Evolutionary conservation across 192 early-diverging fungal species (phyloP).

Genomic region (Anaeromyces robustus): DNA sequence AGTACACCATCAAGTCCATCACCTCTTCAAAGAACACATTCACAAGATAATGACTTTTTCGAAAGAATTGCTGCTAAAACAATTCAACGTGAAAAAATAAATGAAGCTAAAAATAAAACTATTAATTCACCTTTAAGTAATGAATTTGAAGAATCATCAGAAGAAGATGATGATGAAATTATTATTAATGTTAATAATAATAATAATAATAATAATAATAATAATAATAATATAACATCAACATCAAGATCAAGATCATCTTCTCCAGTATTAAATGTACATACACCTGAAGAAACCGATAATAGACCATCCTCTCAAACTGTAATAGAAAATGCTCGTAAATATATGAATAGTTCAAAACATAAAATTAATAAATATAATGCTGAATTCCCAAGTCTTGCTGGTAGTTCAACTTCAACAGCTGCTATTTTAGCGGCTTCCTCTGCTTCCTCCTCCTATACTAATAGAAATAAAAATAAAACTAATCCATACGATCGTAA

Average conservation of each 20-base stretch:
- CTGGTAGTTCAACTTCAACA: neutral
- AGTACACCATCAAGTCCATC: conserved; percentile 9
- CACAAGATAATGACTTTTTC: neutral
- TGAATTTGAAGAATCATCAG: neutral
- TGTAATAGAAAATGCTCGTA: neutral
- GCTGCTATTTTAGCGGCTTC: neutral
- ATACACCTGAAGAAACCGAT: no score
- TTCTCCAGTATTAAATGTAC: neutral
- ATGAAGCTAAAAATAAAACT: conserved; percentile 6
- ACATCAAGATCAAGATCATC: neutral
- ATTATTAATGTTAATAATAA: neutral
- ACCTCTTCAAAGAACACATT: neutral
- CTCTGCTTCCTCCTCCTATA: neutral
- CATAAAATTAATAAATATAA: neutral
- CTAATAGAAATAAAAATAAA: neutral
- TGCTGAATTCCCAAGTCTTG: neutral
- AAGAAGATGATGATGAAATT: neutral
- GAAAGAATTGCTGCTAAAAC: neutral
- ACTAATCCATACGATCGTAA: neutral
- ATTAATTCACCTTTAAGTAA: conserved; percentile 3
- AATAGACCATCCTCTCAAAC: neutral
- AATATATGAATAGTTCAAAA: neutral
- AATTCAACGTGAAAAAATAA: conserved; percentile 3
- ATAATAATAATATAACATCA: neutral
- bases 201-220: no score